These are phyloP conservation scores for Fusarium sp. DNA, from an alignment of 2,329 filamentous ascomycete genomes.

Conservation along the genomic window DNA sequence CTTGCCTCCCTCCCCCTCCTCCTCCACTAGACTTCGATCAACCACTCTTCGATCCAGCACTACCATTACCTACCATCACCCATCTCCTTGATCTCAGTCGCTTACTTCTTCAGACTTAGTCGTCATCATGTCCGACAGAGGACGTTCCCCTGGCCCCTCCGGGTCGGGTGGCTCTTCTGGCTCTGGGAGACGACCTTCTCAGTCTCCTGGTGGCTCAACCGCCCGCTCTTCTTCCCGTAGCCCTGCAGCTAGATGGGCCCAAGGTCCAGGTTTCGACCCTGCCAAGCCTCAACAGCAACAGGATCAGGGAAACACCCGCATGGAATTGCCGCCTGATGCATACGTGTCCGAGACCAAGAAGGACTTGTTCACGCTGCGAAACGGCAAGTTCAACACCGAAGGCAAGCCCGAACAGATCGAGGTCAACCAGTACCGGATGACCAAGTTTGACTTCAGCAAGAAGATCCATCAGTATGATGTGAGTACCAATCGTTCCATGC, in stretches of 20 bases:
- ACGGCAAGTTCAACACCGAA: constrained; percentile 63
- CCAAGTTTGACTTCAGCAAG: constrained; percentile 64
- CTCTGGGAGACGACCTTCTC: constrained; percentile 28
- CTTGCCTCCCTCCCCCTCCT: constrained; percentile 1
- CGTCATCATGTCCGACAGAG: constrained; percentile 50
- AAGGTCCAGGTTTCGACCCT: constrained; percentile 58
- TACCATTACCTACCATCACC: background rate
- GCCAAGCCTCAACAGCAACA: constrained; percentile 49
- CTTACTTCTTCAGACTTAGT: constrained; percentile 12
- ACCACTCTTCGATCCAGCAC: background rate
- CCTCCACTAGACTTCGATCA: constrained; percentile 5
- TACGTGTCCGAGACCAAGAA: constrained; percentile 55
- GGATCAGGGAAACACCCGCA: constrained; percentile 57
- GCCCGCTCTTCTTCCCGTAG: constrained; percentile 30
- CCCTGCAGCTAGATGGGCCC: constrained; percentile 40
- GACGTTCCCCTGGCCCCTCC: constrained; percentile 42
- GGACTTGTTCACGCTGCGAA: constrained; percentile 50
- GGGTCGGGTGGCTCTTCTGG: constrained; percentile 29
- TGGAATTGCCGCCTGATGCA: constrained; percentile 70
- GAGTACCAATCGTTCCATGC: constrained; percentile 54
- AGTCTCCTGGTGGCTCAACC: constrained; percentile 35
- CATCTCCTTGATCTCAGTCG: background rate
- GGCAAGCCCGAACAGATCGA: constrained; percentile 67
- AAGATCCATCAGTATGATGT: constrained; percentile 89
- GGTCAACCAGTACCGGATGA: constrained; percentile 83